Base-by-base conservation (phyloP, 2,329 filamentous ascomycete species). In the Trichothecium roseum region DNA sequence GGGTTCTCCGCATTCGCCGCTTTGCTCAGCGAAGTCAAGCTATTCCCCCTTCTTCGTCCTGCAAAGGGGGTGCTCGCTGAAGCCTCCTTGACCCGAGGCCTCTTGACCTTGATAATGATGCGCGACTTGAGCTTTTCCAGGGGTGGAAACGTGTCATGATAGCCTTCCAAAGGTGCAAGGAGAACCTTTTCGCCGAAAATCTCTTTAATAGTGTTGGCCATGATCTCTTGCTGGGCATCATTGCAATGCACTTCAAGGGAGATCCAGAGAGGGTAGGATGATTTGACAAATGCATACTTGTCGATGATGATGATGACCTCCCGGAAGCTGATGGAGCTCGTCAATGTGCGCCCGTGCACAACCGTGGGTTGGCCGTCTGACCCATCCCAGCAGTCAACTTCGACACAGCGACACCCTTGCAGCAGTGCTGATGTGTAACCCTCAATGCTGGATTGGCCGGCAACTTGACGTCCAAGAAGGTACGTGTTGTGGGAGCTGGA, bases 401-500 rank as follows among this genome's bases (percentile, higher is more conserved):
- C 91, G 31, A 98, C 81, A 56, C 91, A 96, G 34, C 91, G 83
- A 55, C 91, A 98, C 8, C 88, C 88, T 40, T 84, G 81, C 43
- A 84, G 79, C 6, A 98, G 71, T 3, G 88, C 85, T 8, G 79
- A 78, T 47, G 96, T 93, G 60, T 98, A 98, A 30, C 87, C 87
- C 57, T 98, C 91, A 3, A 93, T 84, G 52, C 88, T 96, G 2
- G 91, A 95, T 30, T 84, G 75, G 18, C 89, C 89, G 9, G 79
- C 82, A 3, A 96, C 80, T 56, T 98, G 91, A 36, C 88, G 80
- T 12, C 91, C 91, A 4, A 93, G 69, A 1, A 98, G 78, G 51
- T 98, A 98, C 0, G 91, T 98, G 59, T 98, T 98, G 68, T 98
- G 91, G 2, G 91, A 96, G 63, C 88, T 95, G 2, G 89, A 96